Conservation (phyloP, 495 filamentous ascomycete species). For the Penicillium roqueforti region DNA sequence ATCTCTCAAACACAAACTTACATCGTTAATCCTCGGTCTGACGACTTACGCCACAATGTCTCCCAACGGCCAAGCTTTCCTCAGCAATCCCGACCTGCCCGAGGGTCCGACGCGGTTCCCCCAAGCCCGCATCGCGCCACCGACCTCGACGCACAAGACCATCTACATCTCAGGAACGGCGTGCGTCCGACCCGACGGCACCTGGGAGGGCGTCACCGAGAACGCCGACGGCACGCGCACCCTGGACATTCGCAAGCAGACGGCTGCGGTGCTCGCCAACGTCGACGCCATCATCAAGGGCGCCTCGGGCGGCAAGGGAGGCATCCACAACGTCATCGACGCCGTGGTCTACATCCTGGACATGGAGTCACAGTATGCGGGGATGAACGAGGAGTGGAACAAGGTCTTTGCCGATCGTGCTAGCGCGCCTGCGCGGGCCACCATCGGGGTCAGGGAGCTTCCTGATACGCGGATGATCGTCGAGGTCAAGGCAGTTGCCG, state of each 20-base stretch:
- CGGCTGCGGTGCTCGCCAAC: slow-evolving; percentile 28
- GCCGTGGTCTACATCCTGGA: slow-evolving; percentile 33
- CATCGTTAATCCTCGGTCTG: too few species aligned
- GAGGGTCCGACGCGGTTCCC: slow-evolving; percentile 26
- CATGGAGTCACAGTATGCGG: slow-evolving; percentile 36
- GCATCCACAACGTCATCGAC: slow-evolving; percentile 32
- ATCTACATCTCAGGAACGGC: slow-evolving; percentile 35
- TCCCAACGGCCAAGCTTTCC: too few species aligned
- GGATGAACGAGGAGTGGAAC: slow-evolving; percentile 42
- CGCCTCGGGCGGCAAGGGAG: slow-evolving; percentile 27
- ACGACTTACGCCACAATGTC: too few species aligned
- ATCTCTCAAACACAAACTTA: too few species aligned
- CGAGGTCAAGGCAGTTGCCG: slow-evolving; percentile 27
- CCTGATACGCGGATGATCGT: slow-evolving; percentile 33
- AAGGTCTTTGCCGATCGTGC: slow-evolving; percentile 30
- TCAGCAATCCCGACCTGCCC: slow-evolving; percentile 24
- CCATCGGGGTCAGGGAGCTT: slow-evolving; percentile 32
- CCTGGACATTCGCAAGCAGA: slow-evolving; percentile 30
- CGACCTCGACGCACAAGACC: slow-evolving; percentile 28
- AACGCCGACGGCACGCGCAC: slow-evolving; percentile 29
- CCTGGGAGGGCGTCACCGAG: slow-evolving; percentile 26
- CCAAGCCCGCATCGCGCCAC: slow-evolving; percentile 29
- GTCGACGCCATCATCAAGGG: slow-evolving; percentile 35
- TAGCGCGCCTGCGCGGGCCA: slow-evolving; percentile 32
- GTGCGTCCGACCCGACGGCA: slow-evolving; percentile 16